phyloP scores from a whole-genome alignment of 768 basidiomycete species.

The Rhizopogon vesiculosus region DNA sequence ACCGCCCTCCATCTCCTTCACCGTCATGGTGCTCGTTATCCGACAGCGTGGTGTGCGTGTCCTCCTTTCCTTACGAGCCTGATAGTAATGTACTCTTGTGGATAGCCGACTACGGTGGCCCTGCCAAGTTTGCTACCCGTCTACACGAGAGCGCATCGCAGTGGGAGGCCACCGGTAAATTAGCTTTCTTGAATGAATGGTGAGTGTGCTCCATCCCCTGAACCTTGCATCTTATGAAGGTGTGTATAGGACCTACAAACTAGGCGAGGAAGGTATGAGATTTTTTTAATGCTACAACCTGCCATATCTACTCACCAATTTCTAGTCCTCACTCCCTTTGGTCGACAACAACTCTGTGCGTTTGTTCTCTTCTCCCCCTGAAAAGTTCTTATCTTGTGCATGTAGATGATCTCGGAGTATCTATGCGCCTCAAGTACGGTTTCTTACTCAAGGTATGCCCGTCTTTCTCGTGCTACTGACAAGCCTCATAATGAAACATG shows the following conservation, averaged over 20 bases:
- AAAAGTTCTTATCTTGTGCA: not conserved
- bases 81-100: not conserved
- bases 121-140: conserved; percentile 49
- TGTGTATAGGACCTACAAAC: conserved; percentile 70
- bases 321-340: conserved; percentile 89
- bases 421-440: conserved; percentile 75
- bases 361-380: conserved; percentile 2
- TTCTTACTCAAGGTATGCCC: conserved; percentile 55
- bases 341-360: conserved; percentile 80
- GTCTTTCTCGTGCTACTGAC: not conserved
- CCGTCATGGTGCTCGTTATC: conserved; percentile 77
- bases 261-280: conserved; percentile 73
- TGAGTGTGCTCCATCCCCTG: conserved; percentile 24
- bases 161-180: conserved; percentile 61
- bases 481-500: conserved; percentile 5
- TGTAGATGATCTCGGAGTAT: conserved; percentile 61
- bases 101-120: conserved; percentile 58
- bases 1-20: conserved; percentile 78
- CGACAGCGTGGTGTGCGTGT: conserved; percentile 57
- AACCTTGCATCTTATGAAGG: not conserved
- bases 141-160: conserved; percentile 48
- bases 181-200: conserved; percentile 84
- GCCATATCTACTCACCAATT: not conserved
- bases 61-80: not conserved
- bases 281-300: not conserved